phyloP scores from a whole-genome alignment of 2,329 filamentous ascomycete genomes.

The Scedosporium apiospermum region DNA sequence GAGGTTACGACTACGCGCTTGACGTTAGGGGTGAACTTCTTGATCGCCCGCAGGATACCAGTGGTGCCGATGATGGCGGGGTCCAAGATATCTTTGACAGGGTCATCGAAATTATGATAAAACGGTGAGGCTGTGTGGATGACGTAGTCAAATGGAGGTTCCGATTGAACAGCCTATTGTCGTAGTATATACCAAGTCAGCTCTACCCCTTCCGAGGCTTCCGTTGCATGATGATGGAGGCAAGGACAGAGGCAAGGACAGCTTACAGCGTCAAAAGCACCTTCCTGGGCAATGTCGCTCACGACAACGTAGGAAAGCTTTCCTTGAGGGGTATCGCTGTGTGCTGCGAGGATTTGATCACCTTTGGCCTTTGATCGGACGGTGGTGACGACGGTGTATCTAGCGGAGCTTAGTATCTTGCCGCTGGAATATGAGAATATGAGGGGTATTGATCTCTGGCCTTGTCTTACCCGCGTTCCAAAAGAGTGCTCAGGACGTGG shows the following conservation, averaged over 20 bases:
- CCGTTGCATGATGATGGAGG: too few relatives aligned
- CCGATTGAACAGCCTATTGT: neutral
- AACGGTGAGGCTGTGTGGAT: slow-evolving; percentile 54
- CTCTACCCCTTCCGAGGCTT: neutral
- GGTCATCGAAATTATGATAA: slow-evolving; percentile 36
- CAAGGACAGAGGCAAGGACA: too few relatives aligned
- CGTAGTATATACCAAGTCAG: neutral
- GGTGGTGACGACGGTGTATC: too few relatives aligned
- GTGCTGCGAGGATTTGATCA: too few relatives aligned
- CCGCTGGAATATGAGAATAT: neutral
- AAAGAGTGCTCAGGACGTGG: neutral
- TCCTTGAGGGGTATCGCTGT: too few relatives aligned
- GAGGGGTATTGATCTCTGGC: neutral
- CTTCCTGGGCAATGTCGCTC: too few relatives aligned
- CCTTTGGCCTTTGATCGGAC: too few relatives aligned
- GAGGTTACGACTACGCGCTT: slow-evolving; percentile 60
- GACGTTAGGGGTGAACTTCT: slow-evolving; percentile 46
- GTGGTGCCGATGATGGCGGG: slow-evolving; percentile 52
- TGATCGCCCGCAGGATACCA: slow-evolving; percentile 62
- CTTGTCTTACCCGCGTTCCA: neutral
- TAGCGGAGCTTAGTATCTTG: too few relatives aligned
- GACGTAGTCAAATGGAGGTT: slow-evolving; percentile 35
- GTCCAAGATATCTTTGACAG: slow-evolving; percentile 44
- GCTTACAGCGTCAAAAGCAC: too few relatives aligned
- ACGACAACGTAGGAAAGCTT: too few relatives aligned